phyloP scores from a whole-genome alignment of 1,139 yeast species.

The Pichia kudriavzevii region DNA sequence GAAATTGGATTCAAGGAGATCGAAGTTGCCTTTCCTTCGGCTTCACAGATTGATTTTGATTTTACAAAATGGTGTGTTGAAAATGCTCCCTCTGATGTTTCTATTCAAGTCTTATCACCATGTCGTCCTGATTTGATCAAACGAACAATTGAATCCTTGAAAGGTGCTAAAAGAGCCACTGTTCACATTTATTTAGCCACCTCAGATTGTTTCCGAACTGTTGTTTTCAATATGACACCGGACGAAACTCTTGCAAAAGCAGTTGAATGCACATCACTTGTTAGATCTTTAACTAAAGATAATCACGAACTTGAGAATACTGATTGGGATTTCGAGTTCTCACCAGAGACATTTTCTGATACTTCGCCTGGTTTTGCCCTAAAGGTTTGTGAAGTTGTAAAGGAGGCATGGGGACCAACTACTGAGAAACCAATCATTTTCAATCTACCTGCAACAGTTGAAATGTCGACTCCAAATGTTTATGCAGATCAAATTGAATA shows the following conservation, averaged over 20 bases:
- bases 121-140: slow-evolving; percentile 84
- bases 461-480: slow-evolving; percentile 86
- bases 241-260: slow-evolving; percentile 78
- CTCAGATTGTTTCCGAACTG: slow-evolving; percentile 82
- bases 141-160: slow-evolving; percentile 81
- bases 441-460: slow-evolving; percentile 98
- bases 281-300: slow-evolving; percentile 80
- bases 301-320: slow-evolving; percentile 68
- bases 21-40: slow-evolving; percentile 94
- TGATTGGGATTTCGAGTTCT: slow-evolving; percentile 84
- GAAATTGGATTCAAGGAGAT: slow-evolving; percentile 93
- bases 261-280: slow-evolving; percentile 72
- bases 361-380: slow-evolving; percentile 79
- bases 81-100: slow-evolving; percentile 87
- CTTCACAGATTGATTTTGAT: slow-evolving; percentile 92
- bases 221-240: slow-evolving; percentile 79
- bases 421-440: slow-evolving; percentile 81
- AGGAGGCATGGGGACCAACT: slow-evolving; percentile 85
- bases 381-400: slow-evolving; percentile 90
- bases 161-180: slow-evolving; percentile 86
- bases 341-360: slow-evolving; percentile 93
- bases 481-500: slow-evolving; percentile 96
- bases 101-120: slow-evolving; percentile 86
- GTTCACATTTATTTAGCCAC: slow-evolving; percentile 90
- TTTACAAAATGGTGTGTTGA: slow-evolving; percentile 91